A percentile compares a stretch with the other conserved stretches of the same genome.
Conservation (phyloP, 2,329 filamentous ascomycete genomes). For the Simplicillium sp. region DNA sequence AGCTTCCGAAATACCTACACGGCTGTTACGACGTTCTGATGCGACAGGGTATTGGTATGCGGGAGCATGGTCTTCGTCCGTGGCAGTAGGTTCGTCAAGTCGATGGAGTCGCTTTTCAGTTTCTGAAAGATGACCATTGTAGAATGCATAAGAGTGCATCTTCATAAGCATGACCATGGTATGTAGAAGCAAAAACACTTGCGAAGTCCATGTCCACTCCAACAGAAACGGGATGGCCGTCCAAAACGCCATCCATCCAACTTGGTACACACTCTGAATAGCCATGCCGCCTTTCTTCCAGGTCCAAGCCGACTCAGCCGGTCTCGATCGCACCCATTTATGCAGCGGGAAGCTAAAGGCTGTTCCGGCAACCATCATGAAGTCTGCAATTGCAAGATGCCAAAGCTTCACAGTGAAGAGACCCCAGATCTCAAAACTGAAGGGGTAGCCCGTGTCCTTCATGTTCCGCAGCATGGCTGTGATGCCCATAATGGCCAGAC, state of each 20-base stretch:
- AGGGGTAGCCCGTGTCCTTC: slow-evolving; percentile 82
- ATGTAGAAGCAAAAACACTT: slow-evolving; percentile 90
- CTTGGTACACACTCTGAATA: slow-evolving; percentile 75
- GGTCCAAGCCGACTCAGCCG: slow-evolving; percentile 43
- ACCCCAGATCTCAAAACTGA: slow-evolving; percentile 79
- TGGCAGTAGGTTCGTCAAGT: slow-evolving; percentile 64
- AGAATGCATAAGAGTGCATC: slow-evolving; percentile 97
- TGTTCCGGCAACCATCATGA: slow-evolving; percentile 74
- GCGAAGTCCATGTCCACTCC: slow-evolving; percentile 93
- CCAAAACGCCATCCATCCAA: slow-evolving; percentile 73
- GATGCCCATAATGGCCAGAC: slow-evolving; percentile 90
- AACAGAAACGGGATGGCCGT: slow-evolving; percentile 74
- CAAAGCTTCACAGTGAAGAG: slow-evolving; percentile 83
- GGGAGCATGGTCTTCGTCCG: slow-evolving; percentile 45
- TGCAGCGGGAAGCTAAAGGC: slow-evolving; percentile 66
- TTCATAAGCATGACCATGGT: slow-evolving; percentile 94
- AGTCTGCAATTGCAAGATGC: slow-evolving; percentile 75
- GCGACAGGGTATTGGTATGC: slow-evolving; percentile 67
- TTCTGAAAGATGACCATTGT: slow-evolving; percentile 90
- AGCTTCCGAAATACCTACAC: slow-evolving; percentile 15
- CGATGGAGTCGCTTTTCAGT: slow-evolving; percentile 71
- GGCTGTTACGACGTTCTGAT: slow-evolving; percentile 36
- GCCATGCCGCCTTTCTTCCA: slow-evolving; percentile 74
- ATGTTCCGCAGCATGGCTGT: slow-evolving; percentile 89
- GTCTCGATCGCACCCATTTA: slow-evolving; percentile 47